These are phyloP conservation scores for Acanthamoeba triangularis DNA, from an alignment of 208 protist species.

Conservation along the genomic window DNA sequence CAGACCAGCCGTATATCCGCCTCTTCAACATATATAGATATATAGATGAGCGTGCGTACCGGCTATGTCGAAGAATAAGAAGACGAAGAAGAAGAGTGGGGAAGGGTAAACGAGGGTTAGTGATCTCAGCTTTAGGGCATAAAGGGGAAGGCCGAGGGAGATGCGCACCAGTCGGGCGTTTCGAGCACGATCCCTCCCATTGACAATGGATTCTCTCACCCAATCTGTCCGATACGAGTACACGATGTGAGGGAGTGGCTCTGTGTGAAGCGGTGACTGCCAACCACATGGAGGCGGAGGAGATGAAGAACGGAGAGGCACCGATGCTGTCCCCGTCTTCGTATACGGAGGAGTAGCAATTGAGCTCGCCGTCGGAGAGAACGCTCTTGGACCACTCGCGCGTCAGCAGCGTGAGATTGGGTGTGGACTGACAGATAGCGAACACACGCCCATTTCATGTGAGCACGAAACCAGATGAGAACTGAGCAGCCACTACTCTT, in stretches of 20 bases:
- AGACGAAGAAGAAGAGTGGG: no score
- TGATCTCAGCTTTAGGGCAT: no score
- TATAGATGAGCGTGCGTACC: not conserved
- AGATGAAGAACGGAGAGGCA: not conserved
- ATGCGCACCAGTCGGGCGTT: not conserved
- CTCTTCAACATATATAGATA: no score
- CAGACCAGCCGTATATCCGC: no score
- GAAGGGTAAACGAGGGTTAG: not conserved
- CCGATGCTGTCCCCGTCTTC: constrained; percentile 39
- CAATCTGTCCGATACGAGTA: not conserved
- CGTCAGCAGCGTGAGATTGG: not conserved
- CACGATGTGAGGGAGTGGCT: not conserved
- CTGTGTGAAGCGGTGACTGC: not conserved
- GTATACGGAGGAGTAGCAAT: constrained; percentile 23
- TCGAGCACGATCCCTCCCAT: constrained; percentile 20
- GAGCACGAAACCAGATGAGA: not conserved
- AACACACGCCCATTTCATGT: not conserved
- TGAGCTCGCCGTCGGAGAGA: not conserved
- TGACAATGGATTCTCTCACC: constrained; percentile 53
- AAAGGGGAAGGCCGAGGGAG: not conserved
- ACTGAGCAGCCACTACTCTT: not conserved
- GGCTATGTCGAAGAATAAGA: not conserved
- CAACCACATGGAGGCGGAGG: not conserved
- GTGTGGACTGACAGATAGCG: not conserved
- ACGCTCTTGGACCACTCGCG: constrained; percentile 57